Base-by-base conservation (phyloP, 306 rosid species). In the Quercus dentata region DNA sequence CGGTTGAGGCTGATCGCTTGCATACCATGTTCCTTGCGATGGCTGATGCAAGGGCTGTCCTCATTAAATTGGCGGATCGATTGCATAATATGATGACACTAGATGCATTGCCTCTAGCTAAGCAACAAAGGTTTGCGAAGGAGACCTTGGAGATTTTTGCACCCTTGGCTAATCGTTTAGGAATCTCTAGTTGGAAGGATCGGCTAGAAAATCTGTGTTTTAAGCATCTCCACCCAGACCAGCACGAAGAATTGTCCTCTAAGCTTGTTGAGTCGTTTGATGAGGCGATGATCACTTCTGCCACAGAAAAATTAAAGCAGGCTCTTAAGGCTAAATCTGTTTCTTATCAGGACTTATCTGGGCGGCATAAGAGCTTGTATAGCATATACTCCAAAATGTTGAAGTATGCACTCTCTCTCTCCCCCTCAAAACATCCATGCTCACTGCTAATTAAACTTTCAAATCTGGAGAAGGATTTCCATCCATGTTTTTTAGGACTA, bases 11-110 rank as follows among this genome's bases (percentile, higher is more conserved):
- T 65, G 99, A 96, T 57, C 97, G 99, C 57, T 56, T 96, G 85
- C 99, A 93, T 84, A 96, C 99, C 41, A 96, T 93, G 98, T 93
- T 96, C 79, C 97, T 96, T 74, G 99, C 97, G 31, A 96, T 96
- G 99, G 97, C 96, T 4, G 98, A 96, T 89, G 97, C 99, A 9
- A 89, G 98, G 75, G 97, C 98, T 52, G 99, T 96, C 65, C 98
- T 96, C 75, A 88, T 96, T 35, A 96, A 96, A 86, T 85, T 93
- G 86, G 98, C 98, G 0, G 98, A 96, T 81, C 94, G 99, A 35
- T 78, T 96, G 23, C 99, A 96, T 88, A 96, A 96, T 80, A 96
- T 96, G 99, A 86, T 83, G 88, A 93, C 99, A 6, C 85, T 96
- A 11, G 98, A 91, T 75, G 97, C 97, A 71, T 79, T 96, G 71